Evolutionary conservation across 2,329 filamentous ascomycete species (phyloP), one percentile per base, ranked within the genome.

Genomic region (Chalaropsis thielavioides): DNA sequence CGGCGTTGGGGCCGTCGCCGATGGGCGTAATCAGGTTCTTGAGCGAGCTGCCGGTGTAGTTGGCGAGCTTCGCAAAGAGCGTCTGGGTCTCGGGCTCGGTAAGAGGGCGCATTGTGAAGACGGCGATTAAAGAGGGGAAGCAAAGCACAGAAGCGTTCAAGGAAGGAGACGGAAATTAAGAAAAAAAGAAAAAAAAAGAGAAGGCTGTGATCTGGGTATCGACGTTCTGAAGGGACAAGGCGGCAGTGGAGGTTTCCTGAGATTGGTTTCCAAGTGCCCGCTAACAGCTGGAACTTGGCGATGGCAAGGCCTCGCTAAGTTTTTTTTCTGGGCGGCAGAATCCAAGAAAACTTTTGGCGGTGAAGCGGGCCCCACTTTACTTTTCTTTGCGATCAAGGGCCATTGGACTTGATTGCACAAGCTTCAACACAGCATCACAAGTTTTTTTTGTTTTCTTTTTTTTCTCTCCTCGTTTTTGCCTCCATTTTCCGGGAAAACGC

Each of bases 51-150:
- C 92, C 91, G 27, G 89, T 94, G 79, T 97, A 99, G 75, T 91
- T 89, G 66, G 94, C 94, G 49, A 99, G 84, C 79, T 97, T 96
- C 70, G 87, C 83, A 76, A 96, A 95, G 71, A 96, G 84, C 1
- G 88, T 89, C 74, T 89, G 84, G 66, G 86, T 89, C 77, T 91
- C 88, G 72, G 79, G 76, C 75, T 90, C 90, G 65, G 90, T 94
- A 69, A 96, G 83, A 63, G 87, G 83, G 65, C 90, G 84, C 90
- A 95, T 95, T 59, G 71, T 83, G 70, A 63, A 44, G 43, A 61
- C 44, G 44, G 43, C 17, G 51, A 40, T 67, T 41, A 54, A 44
- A 27, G 27, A 66, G 44, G 60, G 56, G 59, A 62, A 49, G 38
- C 49, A 56, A 58, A 46, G 38, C 1, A 13, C 17, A 46, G 41